These are phyloP conservation scores for Apiospora hydei DNA, from an alignment of 2,329 filamentous ascomycete genomes.

Conservation along the genomic window DNA sequence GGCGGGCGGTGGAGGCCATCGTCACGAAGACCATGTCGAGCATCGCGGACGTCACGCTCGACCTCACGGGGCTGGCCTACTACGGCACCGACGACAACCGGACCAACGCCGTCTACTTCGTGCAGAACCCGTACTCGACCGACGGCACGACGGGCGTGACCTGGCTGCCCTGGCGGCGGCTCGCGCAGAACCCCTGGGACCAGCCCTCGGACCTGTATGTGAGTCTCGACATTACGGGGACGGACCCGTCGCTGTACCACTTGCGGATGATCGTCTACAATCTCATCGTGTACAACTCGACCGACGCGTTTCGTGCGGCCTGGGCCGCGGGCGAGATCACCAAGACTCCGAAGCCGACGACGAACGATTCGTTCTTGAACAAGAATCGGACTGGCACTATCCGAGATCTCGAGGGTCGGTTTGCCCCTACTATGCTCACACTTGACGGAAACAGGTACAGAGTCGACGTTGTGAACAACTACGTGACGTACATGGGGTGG, in stretches of 20 bases:
- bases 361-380: background rate
- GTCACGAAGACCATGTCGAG: background rate
- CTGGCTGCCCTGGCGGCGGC: background rate
- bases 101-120: background rate
- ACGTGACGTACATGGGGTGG: background rate
- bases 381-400: background rate
- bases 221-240: background rate
- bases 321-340: background rate
- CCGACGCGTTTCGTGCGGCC: background rate
- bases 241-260: background rate
- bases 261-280: background rate
- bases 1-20: background rate
- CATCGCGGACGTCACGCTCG: background rate
- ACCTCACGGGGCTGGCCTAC: background rate
- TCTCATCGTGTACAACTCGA: background rate
- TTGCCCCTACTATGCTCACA: background rate
- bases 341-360: background rate
- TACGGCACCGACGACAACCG: background rate
- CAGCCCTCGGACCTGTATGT: conserved; percentile 1
- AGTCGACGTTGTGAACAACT: background rate
- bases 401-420: conserved; percentile 1
- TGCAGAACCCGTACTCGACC: conserved; percentile 8
- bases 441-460: background rate
- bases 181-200: background rate
- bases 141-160: background rate